Percentiles rank a stretch among this genome's conserved stretches.
Conservation (phyloP, 495 filamentous ascomycete genomes). For the Lepraria neglecta region DNA sequence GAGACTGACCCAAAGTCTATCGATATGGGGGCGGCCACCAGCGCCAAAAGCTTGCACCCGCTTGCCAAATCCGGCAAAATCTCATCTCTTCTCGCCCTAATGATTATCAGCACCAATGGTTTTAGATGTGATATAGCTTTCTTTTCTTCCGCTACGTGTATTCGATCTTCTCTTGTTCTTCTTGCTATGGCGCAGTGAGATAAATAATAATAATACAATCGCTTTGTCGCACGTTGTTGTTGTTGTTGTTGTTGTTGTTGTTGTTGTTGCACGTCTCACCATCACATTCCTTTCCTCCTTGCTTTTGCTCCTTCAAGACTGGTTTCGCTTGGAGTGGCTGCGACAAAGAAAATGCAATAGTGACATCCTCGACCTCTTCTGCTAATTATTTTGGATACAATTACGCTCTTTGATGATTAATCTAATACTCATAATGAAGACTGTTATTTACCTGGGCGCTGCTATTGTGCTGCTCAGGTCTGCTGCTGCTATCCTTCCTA, state of each 20-base stretch:
- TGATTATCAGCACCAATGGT: not conserved
- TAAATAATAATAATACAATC: too few species aligned
- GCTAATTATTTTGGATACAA: not conserved
- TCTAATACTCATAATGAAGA: conserved; percentile 52
- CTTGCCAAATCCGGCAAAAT: conserved; percentile 6
- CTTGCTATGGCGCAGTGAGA: too few species aligned
- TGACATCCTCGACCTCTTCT: not conserved
- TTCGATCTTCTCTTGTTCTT: too few species aligned
- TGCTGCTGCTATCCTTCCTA: conserved; percentile 41
- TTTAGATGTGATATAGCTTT: too few species aligned
- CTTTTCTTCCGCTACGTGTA: too few species aligned
- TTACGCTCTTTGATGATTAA: conserved; percentile 10
- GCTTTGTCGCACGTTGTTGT: too few species aligned
- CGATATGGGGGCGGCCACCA: not conserved
- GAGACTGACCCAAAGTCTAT: not conserved
- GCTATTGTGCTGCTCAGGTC: conserved; percentile 60
- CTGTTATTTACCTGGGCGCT: conserved; percentile 54
- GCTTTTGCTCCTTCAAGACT: not conserved
- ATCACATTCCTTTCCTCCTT: not conserved
- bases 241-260: too few species aligned
- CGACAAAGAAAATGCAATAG: conserved; percentile 7
- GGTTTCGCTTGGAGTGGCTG: not conserved
- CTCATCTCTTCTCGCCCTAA: not conserved
- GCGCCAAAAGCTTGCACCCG: conserved; percentile 6
- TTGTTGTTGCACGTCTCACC: too few species aligned